Evolutionary conservation across 2,329 filamentous ascomycete genomes (phyloP), one percentile per base, ranked within the genome.

Genomic region (Dactylellina sp.): DNA sequence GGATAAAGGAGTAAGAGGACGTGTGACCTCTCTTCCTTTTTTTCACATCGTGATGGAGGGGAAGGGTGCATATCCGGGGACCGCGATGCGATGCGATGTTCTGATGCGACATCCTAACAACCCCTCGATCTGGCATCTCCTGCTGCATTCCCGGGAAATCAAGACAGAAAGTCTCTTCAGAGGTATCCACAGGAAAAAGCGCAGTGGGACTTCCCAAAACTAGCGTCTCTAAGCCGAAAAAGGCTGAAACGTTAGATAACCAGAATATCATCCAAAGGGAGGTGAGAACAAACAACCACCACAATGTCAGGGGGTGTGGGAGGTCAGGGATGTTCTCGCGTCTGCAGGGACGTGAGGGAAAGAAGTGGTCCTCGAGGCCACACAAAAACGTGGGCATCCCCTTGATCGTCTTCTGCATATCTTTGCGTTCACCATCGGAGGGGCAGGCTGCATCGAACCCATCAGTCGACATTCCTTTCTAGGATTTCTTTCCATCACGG

Each of bases 161-260:
- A 50, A 25, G 25, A 52, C 11, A 37, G 20, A 53, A 57, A 49
- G 28, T 32, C 9, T 32, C 28, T 32, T 32, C 28, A 32, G 28
- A 32, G 28, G 18, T 28, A 49, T 28, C 53, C 49, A 53, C 37
- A 37, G 32, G 25, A 47, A 72, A 56, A 64, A 65, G 60, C 47
- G 61, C 53, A 72, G 47, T n/a, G 55, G 25, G 32, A 70, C 40
- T 70, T 59, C 32, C 28, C 42, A 65, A 55, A 53, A 53, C 60
- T 44, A 56, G 49, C 35, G 50, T 47, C 61, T 49, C 37, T 60
- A 55, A 60, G 35, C 65, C 60, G 55, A 61, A 72, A 72, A 65
- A 47, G 64, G 60, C 68, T 72, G 68, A 72, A 72, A 72, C 68
- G 68, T 50, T 63, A 49, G 68, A 61, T 60, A 65, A 57, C 56